Evolutionary conservation across 2,329 filamentous ascomycete genomes (phyloP).

Genomic region (Diplodia seriata): DNA sequence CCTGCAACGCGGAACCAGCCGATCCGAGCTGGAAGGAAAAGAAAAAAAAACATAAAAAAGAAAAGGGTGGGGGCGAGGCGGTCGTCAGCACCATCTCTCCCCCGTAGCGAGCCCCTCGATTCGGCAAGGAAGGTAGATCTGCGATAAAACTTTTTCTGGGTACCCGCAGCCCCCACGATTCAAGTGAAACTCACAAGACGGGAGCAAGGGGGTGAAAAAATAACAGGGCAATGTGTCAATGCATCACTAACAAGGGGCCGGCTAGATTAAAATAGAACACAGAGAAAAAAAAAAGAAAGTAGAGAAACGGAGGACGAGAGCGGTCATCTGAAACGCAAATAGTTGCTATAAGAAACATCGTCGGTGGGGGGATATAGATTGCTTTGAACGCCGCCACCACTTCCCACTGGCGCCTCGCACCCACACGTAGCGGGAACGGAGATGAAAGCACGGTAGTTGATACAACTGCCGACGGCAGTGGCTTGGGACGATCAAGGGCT

Average conservation of each 20-base stretch:
- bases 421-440: conserved; percentile 9
- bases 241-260: neutral
- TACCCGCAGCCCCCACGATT: neutral
- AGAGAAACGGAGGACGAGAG: neutral
- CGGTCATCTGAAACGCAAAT: neutral
- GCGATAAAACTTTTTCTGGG: neutral
- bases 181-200: neutral
- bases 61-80: neutral
- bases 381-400: neutral
- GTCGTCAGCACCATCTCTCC: neutral
- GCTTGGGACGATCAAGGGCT: neutral
- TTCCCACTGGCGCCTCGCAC: neutral
- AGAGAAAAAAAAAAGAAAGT: neutral
- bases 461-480: conserved; percentile 19
- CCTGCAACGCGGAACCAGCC: neutral
- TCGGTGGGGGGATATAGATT: neutral
- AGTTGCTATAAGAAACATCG: neutral
- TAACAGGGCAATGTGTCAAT: neutral
- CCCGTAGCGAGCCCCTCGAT: conserved; percentile 1
- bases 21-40: neutral
- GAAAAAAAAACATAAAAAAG: too few species aligned
- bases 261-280: neutral
- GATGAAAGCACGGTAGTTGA: conserved; percentile 13
- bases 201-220: neutral
- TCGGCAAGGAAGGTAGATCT: neutral